Base-by-base conservation (phyloP, 805 yeast species). In the Spathaspora girioi region DNA sequence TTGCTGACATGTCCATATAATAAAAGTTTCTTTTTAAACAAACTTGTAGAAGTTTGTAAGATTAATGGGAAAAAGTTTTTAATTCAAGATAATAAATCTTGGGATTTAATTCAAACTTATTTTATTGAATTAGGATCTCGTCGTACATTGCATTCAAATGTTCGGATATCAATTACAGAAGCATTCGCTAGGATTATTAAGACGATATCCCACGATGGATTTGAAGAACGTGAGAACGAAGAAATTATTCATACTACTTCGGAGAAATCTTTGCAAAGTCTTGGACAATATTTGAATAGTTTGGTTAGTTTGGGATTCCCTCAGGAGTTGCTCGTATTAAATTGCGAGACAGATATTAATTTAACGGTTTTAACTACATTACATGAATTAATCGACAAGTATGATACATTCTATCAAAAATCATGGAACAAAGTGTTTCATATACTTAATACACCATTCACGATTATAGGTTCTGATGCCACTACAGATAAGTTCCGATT, bases 351-450 rank as follows among this genome's bases (percentile, higher is more conserved):
- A 2, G 92, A 87, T 49, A 81, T 90, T 54, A 82, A 86, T 53
- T 75, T 87, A 15, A 78, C 78, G 27, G 67, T 81, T 0, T 70
- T 92, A 41, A 78, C 81, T 27, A 85, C 89, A 0, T 65, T 93
- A 48, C 86, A 84, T 61, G 82, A 77, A 29, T 73, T 92, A n/a
- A 75, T 93, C 31, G 96, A 91, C 59, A 83, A 86, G 57, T 87
- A 82, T 62, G 97, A 96, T 35, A 68, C 75, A 6, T 73, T 85
- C 47, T 71, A 73, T 43, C 68, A 70, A 45, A 65, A 76, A n/a
- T 84, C 87, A 0, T 93, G 98, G 98, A 78, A 79, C 38, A 67
- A 76, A 2, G 86, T 91, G 1, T 83, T 93, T 55, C 69, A 76
- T 18, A 84, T 90, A 50, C 64, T 81, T 43, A 75, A 75, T 51